Base-by-base conservation (phyloP, 2,329 filamentous ascomycete genomes). In the Sporothrix inflata region DNA sequence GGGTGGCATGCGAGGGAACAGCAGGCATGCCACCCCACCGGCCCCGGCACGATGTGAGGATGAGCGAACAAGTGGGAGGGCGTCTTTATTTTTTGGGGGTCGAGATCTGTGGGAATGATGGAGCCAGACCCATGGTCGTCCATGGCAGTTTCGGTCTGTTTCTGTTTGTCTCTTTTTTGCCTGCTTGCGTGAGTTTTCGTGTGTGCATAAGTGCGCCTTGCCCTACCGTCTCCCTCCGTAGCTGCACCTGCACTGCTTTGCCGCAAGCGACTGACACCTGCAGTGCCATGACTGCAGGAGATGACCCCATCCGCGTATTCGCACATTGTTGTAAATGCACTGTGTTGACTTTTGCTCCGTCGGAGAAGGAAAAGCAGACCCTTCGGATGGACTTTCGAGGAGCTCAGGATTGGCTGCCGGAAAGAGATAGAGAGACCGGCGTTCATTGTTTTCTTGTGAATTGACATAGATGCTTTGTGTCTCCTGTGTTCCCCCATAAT, bases 301-400 rank as follows among this genome's bases (percentile, higher is more conserved):
- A 21, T 14, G 57, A 42, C 57, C 38, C 21, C 30, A 61, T 61
- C 57, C 57, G 57, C 57, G 57, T 61, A 61, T 61, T 42, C 57
- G n/a, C 9, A 30, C 57, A 38, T 40, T 38, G 30, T 3, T 24
- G 7, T 21, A 34, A 34, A 63, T 63, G 34, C 9, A 21, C n/a
- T 63, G 57, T 16, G n/a, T 42, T 19, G 34, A 16, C 57, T 63
- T 24, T 42, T 34, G 34, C 21, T 42, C 38, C 38, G 34, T 5
- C 57, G 53, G 27, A 42, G 34, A 63, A 63, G 14, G n/a, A 40
- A 9, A 19, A 34, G 53, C 27, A 57, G 27, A 19, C 27, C 24
- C 4, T 30, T 57, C 49, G 49, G n/a, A 12, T 53, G 24, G 49
- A 53, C 49, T 24, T 21, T 34, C 30, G 30, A 34, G 30, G 49